Base-by-base conservation (phyloP, 371 early-diverging fungal genomes). In the Mucor mucedo region DNA sequence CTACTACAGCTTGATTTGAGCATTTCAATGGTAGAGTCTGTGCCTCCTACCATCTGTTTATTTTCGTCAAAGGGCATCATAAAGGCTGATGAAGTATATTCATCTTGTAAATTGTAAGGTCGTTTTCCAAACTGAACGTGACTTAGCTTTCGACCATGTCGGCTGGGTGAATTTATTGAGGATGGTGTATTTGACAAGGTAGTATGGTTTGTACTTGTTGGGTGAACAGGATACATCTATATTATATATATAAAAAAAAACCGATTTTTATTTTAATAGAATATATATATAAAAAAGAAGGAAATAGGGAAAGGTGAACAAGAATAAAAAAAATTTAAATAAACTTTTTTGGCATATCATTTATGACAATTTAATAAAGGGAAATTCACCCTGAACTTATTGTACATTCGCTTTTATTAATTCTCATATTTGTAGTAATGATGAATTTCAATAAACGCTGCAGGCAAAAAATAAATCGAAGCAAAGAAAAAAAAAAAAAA, bases 201-300 rank as follows among this genome's bases (percentile, higher is more conserved):
- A 28, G 88, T 16, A 3, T 29, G 86, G 32, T 84, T 85, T 55
- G 87, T 89, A 52, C 88, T 89, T 35, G 75, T 88, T 29, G 30
- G 30, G 28, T 66, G 68, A 29, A 33, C 29, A n/a, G 33, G 33
- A 45, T 27, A 50, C 50, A 50, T 50, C 50, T 9, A 11, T 42
- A 42, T 9, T 42, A 42, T 42, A 4, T 42, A n/a, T n/a, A n/a
- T n/a, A n/a, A n/a, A 6, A 13, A 35, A n/a, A 4, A 42, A 42
- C 40, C 40, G 40, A 39, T 8, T 39, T 39, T 8, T 39, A 11
- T 39, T 44, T 4, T n/a, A n/a, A 8, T 21, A 21, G 21, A 7
- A 14, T 45, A 14, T n/a, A 7, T 14, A 16, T 33, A 14, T 33
- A 45, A 8, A 57, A 47, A 58, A 11, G n/a, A 48, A 48, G 47